phyloP scores from a whole-genome alignment of 208 protist genomes.

The Trypanosoma cruzi region DNA sequence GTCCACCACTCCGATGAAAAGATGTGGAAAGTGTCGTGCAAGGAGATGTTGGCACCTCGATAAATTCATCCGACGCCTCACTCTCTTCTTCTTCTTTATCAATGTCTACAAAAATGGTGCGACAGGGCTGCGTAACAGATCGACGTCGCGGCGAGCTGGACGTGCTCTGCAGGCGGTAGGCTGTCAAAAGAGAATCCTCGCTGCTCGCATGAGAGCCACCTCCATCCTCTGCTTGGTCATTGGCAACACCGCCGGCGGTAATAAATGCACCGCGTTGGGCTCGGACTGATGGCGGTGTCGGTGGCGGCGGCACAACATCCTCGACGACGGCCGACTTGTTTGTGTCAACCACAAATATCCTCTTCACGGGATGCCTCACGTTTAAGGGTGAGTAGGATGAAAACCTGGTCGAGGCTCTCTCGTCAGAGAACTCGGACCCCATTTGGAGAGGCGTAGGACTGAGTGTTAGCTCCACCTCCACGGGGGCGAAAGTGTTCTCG shows the following conservation, averaged over 20 bases:
- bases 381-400: no score
- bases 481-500: neutral
- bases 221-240: neutral
- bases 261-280: neutral
- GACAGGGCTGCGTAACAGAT: slow-evolving; percentile 11
- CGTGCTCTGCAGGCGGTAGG: slow-evolving; percentile 1
- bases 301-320: neutral
- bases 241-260: neutral
- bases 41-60: slow-evolving; percentile 23
- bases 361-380: no score
- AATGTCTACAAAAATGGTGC: slow-evolving; percentile 12
- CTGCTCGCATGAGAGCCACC: neutral
- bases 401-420: no score
- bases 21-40: slow-evolving; percentile 15
- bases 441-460: slow-evolving; percentile 10
- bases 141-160: slow-evolving; percentile 5
- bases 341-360: neutral
- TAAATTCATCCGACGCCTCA: slow-evolving; percentile 4
- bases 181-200: slow-evolving; percentile 13
- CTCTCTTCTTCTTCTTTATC: neutral
- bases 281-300: neutral
- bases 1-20: neutral
- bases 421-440: no score
- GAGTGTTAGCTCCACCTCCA: slow-evolving; percentile 20
- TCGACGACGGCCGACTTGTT: neutral